A percentile compares a stretch with the other conserved stretches of the same genome.
Conservation (phyloP, 768 basidiomycete species). For the Mrakia blollopis region DNA sequence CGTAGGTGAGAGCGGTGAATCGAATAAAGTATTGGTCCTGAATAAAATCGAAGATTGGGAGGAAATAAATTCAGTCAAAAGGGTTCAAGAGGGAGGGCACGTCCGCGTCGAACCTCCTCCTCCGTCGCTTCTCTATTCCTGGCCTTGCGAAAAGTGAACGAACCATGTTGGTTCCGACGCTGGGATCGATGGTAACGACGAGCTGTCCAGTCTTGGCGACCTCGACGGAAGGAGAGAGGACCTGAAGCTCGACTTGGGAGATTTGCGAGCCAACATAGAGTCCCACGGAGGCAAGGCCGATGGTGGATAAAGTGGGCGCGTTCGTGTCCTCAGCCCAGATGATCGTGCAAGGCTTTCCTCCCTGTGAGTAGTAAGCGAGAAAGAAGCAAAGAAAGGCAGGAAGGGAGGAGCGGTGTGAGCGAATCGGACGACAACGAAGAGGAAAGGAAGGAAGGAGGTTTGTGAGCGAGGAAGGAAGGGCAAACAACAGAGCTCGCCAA, state of each 20-base stretch:
- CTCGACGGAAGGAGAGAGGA: neutral
- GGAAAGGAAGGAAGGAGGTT: neutral
- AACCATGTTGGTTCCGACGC: constrained; percentile 3
- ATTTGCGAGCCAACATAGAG: constrained; percentile 6
- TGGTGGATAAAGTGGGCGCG: neutral
- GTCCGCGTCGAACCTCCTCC: neutral
- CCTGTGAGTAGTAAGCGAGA: neutral
- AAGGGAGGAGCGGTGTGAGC: neutral
- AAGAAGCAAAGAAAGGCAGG: neutral
- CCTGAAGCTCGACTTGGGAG: constrained; percentile 1
- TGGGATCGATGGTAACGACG: neutral
- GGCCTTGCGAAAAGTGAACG: neutral
- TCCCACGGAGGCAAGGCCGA: neutral
- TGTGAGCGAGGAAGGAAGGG: neutral
- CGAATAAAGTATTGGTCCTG: constrained; percentile 12
- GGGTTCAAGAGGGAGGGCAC: neutral
- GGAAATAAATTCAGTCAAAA: neutral
- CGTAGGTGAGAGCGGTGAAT: constrained; percentile 6
- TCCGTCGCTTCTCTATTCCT: neutral
- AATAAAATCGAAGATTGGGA: neutral
- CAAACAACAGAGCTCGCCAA: neutral
- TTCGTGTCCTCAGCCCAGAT: constrained; percentile 13
- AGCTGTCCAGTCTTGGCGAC: constrained; percentile 15
- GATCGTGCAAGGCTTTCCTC: constrained; percentile 2
- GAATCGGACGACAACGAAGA: no score